These are phyloP conservation scores for Solanum dulcamara DNA, from an alignment of 257 asterid species.

Conservation along the genomic window DNA sequence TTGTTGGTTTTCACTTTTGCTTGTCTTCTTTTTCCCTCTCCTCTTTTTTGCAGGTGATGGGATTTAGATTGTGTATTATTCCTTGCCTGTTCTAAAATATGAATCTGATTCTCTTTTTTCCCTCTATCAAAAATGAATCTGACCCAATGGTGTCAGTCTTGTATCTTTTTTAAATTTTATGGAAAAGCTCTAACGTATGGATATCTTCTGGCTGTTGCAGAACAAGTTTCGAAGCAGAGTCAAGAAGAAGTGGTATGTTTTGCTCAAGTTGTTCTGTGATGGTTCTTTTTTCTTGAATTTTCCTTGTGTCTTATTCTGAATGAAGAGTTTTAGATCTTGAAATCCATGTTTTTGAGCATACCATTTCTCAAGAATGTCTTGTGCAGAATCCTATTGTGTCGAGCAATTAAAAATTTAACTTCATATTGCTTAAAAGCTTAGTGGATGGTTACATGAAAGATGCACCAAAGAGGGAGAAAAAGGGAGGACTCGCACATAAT, in stretches of 20 bases:
- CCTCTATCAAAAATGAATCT: not conserved
- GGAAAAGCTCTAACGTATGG: slow-evolving; percentile 3
- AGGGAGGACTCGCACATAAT: not conserved
- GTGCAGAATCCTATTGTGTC: not conserved
- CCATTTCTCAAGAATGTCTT: not conserved
- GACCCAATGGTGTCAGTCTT: not conserved
- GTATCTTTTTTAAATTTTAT: not conserved
- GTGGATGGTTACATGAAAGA: not conserved
- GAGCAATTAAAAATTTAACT: not conserved
- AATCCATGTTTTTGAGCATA: not conserved
- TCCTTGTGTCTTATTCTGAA: not conserved
- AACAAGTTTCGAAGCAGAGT: slow-evolving; percentile 27
- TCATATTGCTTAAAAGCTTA: not conserved
- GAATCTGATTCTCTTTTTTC: not conserved
- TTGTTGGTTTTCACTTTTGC: not conserved
- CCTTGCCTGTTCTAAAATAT: not conserved
- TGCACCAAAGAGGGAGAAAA: not conserved
- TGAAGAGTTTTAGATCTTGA: not conserved
- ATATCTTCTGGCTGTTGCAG: slow-evolving; percentile 31
- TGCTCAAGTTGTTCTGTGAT: not conserved
- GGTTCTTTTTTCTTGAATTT: not conserved
- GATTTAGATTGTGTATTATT: not conserved
- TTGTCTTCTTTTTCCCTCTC: not conserved
- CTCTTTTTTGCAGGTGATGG: not conserved
- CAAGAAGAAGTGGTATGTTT: slow-evolving; percentile 33